These are phyloP conservation scores for Phialophora macrospora DNA, from an alignment of 2,329 filamentous ascomycete genomes.

Conservation along the genomic window DNA sequence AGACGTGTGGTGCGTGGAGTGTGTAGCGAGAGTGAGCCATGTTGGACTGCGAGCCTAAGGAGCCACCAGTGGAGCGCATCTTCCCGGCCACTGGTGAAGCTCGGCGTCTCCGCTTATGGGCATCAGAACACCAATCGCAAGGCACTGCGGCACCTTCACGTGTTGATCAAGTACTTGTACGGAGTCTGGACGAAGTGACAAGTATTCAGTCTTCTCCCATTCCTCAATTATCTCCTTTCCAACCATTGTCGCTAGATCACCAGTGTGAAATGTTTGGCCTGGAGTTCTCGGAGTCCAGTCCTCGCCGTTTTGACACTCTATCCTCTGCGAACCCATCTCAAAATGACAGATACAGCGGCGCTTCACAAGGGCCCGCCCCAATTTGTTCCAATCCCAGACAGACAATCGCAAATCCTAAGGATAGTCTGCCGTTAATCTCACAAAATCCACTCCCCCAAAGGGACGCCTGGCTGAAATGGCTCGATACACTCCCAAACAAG, in stretches of 20 bases:
- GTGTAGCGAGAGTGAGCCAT: constrained; percentile 2
- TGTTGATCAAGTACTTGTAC: too few species aligned
- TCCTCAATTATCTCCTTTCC: constrained; percentile 1
- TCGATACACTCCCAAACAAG: constrained; percentile 14
- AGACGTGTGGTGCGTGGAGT: neutral
- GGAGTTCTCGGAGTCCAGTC: constrained; percentile 2
- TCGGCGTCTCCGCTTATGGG: neutral
- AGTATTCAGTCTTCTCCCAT: neutral
- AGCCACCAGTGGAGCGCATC: constrained; percentile 1
- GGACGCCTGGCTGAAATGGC: constrained; percentile 22
- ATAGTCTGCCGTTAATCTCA: constrained; percentile 6
- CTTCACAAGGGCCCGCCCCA: constrained; percentile 12
- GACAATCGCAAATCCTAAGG: constrained; percentile 4
- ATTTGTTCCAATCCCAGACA: constrained; percentile 10
- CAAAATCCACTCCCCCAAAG: constrained; percentile 4
- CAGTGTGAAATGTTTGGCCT: neutral
- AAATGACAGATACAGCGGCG: constrained; percentile 3
- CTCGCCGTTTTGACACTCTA: neutral
- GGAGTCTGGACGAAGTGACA: too few species aligned
- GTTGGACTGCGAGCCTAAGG: constrained; percentile 8
- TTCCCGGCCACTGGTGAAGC: neutral
- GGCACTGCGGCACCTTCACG: neutral
- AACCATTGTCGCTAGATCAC: constrained; percentile 5
- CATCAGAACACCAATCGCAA: neutral
- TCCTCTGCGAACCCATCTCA: neutral